phyloP scores from a whole-genome alignment of 2,329 filamentous ascomycete species.

The Blastomyces percursus region DNA sequence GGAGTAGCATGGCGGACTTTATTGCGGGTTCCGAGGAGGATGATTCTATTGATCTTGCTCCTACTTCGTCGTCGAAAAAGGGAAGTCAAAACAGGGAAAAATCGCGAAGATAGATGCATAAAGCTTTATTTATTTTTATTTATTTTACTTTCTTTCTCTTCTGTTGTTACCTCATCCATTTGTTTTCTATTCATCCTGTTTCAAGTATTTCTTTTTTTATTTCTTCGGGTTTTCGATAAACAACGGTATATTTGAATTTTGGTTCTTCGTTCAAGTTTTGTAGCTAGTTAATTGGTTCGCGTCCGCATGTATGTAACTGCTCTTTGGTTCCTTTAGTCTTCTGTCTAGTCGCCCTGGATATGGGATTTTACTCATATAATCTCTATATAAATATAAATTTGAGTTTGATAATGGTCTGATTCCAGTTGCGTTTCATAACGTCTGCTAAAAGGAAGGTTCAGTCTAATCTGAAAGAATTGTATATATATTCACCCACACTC shows the following conservation, averaged over 20 bases:
- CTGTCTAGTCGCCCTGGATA: neutral
- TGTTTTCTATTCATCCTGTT: neutral
- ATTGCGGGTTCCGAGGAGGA: constrained; percentile 39
- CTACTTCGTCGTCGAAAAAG: constrained; percentile 29
- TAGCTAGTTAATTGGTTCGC: neutral
- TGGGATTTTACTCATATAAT: neutral
- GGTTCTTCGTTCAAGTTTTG: neutral
- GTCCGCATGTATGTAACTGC: neutral
- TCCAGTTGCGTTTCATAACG: neutral
- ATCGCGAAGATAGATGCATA: constrained; percentile 5
- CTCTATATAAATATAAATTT: neutral
- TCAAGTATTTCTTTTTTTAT: constrained; percentile 8
- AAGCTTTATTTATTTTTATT: too few relatives aligned
- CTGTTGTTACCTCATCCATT: constrained; percentile 9
- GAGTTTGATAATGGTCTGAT: neutral
- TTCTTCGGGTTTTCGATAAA: neutral
- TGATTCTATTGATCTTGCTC: constrained; percentile 21
- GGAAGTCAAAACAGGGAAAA: constrained; percentile 27
- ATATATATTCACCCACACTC: neutral
- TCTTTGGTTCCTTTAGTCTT: neutral
- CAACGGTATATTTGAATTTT: neutral
- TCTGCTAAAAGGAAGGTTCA: too few relatives aligned
- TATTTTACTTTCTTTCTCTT: constrained; percentile 14
- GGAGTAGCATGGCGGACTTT: constrained; percentile 37
- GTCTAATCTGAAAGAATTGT: too few relatives aligned